Evolutionary conservation across 1,139 yeast genomes (phyloP).

Genomic region (Yamadazyma mexicana): DNA sequence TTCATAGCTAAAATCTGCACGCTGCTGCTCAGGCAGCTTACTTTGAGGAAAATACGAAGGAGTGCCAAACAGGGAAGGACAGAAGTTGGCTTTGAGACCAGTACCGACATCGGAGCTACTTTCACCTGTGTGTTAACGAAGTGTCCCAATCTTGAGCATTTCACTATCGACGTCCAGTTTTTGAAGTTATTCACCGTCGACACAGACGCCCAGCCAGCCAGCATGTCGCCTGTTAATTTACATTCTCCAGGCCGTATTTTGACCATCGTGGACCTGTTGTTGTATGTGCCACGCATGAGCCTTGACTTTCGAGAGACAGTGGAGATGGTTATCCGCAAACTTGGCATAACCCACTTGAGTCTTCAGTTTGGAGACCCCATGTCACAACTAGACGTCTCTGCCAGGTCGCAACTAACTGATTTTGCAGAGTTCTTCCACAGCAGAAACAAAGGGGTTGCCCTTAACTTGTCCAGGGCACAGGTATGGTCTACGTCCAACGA

Average conservation of each 20-base stretch:
- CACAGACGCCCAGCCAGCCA: no score
- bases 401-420: conserved; percentile 22
- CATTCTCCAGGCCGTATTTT: conserved; percentile 7
- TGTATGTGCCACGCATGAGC: conserved; percentile 17
- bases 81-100: conserved; percentile 2
- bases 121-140: conserved; percentile 8
- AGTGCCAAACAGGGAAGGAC: background rate
- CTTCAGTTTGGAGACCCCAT: conserved; percentile 33
- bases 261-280: conserved; percentile 16
- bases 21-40: conserved; percentile 12
- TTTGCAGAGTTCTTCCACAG: conserved; percentile 13
- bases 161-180: conserved; percentile 15
- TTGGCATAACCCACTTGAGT: conserved; percentile 17
- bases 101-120: conserved; percentile 11
- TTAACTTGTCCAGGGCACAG: conserved; percentile 22
- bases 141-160: conserved; percentile 8
- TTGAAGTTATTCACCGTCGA: conserved; percentile 2
- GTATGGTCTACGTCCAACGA: conserved; percentile 38
- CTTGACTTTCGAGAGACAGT: conserved; percentile 14
- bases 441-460: background rate
- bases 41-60: conserved; percentile 18
- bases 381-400: conserved; percentile 28
- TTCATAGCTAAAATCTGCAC: conserved; percentile 16
- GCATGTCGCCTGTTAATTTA: background rate
- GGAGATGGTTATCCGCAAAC: conserved; percentile 13